Conservation (phyloP, 495 filamentous ascomycete genomes). For the Xylaria sp. region DNA sequence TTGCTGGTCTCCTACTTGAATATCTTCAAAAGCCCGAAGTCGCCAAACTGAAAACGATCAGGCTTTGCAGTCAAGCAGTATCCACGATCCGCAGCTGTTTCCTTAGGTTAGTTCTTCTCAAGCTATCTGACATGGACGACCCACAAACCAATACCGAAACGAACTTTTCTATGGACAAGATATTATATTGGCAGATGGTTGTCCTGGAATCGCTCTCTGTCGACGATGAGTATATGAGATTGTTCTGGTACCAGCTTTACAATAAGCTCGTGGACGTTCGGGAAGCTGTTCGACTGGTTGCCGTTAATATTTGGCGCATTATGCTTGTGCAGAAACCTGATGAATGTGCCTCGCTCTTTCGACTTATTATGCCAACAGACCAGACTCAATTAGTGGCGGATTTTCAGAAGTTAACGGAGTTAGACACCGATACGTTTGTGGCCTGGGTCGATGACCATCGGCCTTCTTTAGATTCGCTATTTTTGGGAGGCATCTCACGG, state of each 20-base stretch:
- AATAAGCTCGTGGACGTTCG: constrained; percentile 73
- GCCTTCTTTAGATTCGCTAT: constrained; percentile 79
- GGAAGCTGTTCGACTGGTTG: constrained; percentile 71
- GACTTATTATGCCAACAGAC: constrained; percentile 69
- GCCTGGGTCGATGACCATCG: constrained; percentile 86
- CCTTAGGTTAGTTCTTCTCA: constrained; percentile 75
- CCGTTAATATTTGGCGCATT: constrained; percentile 86
- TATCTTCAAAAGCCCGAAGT: constrained; percentile 89
- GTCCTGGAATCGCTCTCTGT: constrained; percentile 76
- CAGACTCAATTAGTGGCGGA: constrained; percentile 75
- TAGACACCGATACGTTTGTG: constrained; percentile 87
- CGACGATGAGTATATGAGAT: constrained; percentile 76
- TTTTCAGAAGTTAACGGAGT: constrained; percentile 81
- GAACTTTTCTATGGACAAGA: constrained; percentile 74
- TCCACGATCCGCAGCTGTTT: constrained; percentile 76
- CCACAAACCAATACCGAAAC: constrained; percentile 63
- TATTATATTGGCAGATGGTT: constrained; percentile 95
- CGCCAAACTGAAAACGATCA: constrained; percentile 78
- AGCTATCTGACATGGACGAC: constrained; percentile 83
- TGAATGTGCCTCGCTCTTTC: constrained; percentile 76
- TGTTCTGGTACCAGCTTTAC: constrained; percentile 92
- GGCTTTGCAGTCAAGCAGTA: constrained; percentile 84
- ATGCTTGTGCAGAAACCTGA: constrained; percentile 91
- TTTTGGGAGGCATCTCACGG: constrained; percentile 78
- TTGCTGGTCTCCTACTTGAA: constrained; percentile 83